Evolutionary conservation across 2,329 filamentous ascomycete species (phyloP), one percentile per base, ranked within the genome.

Genomic region (Lomentospora prolificans): DNA sequence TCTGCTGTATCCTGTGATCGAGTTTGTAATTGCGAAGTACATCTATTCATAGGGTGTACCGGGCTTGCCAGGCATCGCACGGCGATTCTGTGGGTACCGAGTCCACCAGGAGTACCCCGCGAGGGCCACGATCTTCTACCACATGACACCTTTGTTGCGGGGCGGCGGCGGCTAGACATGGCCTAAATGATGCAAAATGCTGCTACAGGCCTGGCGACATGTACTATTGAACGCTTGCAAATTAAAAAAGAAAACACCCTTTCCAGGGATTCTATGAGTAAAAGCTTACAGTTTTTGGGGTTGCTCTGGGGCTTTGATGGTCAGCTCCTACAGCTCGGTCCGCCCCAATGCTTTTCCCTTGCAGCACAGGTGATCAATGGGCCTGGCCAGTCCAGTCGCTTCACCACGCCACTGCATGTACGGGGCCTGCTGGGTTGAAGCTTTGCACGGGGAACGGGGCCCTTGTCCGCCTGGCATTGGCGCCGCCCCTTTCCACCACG

Each of bases 301-400:
- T 10, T n/a, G 44, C 22, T 48, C 24, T 10, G 22, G 24, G 44
- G 44, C 22, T 48, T 48, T 10, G 22, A 48, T 48, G 44, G 44
- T 48, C 44, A 48, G 44, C 44, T 48, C 44, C 44, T 25, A 48
- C 44, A 48, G 44, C 44, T 48, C 44, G 44, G 44, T 48, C 44
- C 44, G 44, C 22, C 44, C 44, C 44, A 48, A 48, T 48, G 22
- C 44, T 48, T 17, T 25, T 25, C 44, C 44, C 22, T 48, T 48
- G 44, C 44, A 48, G 44, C 44, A 48, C 44, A 48, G 44, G 44
- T 48, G 44, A 48, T 25, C 44, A 48, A 17, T 48, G 44, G 44
- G 24, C 22, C 44, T 19, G 24, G 44, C 44, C 44, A 25, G 44
- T 22, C 44, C 44, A 48, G 44, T 48, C 44, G 22, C 44, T 48